These are phyloP conservation scores for Phytopythium cucurbitacearum DNA, from an alignment of 352 stramenopile genomes.

Conservation along the genomic window DNA sequence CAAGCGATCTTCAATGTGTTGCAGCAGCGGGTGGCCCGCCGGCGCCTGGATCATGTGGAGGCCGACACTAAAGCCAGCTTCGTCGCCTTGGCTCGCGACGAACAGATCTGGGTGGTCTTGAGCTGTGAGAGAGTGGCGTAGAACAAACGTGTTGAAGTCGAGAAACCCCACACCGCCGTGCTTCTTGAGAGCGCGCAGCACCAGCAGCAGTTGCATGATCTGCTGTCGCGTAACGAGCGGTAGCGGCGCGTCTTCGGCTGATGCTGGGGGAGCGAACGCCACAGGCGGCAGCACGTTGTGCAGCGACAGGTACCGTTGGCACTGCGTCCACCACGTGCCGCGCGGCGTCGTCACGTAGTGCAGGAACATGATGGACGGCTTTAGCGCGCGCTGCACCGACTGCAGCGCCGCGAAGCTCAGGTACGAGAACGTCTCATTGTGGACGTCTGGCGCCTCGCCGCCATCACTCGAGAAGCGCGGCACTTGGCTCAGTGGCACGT, in stretches of 20 bases:
- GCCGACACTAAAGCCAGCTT: slow-evolving; percentile 13
- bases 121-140: slow-evolving; percentile 6
- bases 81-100: slow-evolving; percentile 10
- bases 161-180: slow-evolving; percentile 24
- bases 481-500: slow-evolving; percentile 25
- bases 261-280: slow-evolving; percentile 7
- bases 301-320: slow-evolving; percentile 34
- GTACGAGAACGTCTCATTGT: slow-evolving; percentile 28
- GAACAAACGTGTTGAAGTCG: slow-evolving; percentile 31
- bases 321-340: slow-evolving; percentile 43
- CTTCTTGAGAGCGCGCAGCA: slow-evolving; percentile 29
- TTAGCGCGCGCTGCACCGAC: slow-evolving; percentile 15
- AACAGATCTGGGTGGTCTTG: slow-evolving; percentile 10
- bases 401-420: slow-evolving; percentile 35
- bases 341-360: slow-evolving; percentile 32
- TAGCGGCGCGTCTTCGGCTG: slow-evolving; percentile 3
- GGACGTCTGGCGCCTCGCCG: slow-evolving; percentile 1
- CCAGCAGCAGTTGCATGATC: slow-evolving; percentile 28
- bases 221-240: slow-evolving; percentile 17
- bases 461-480: neutral
- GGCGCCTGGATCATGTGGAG: slow-evolving; percentile 29
- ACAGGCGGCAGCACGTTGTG: slow-evolving; percentile 31
- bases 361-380: slow-evolving; percentile 28
- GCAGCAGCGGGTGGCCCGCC: slow-evolving; percentile 20
- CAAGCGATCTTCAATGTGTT: slow-evolving; percentile 22